Conservation (phyloP, 768 basidiomycete genomes). For the Butyriboletus loyo region DNA sequence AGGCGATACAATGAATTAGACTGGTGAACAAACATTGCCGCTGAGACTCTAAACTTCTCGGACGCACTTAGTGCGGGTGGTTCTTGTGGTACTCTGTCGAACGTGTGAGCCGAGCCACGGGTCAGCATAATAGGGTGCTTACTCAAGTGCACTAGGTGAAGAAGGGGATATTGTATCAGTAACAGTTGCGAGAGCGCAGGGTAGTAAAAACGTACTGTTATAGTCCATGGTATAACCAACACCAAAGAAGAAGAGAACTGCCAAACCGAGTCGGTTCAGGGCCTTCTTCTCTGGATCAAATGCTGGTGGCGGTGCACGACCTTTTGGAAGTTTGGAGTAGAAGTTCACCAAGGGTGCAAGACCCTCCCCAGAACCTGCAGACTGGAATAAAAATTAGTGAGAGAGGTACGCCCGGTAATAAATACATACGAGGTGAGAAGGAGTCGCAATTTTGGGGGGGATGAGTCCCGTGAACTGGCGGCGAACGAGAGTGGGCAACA, state of each 20-base stretch:
- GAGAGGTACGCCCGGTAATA: not conserved
- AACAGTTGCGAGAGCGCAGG: not conserved
- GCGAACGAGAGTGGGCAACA: conserved; percentile 83
- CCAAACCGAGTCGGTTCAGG: conserved; percentile 46
- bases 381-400: conserved; percentile 41
- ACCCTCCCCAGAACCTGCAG: conserved; percentile 76
- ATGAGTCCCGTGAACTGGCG: conserved; percentile 82
- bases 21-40: conserved; percentile 4
- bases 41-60: conserved; percentile 1
- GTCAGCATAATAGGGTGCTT: conserved; percentile 31
- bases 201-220: conserved; percentile 60
- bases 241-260: conserved; percentile 57
- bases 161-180: conserved; percentile 6
- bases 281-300: conserved; percentile 85
- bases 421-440: conserved; percentile 68
- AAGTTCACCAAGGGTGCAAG: conserved; percentile 88
- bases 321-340: conserved; percentile 96
- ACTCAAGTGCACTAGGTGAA: conserved; percentile 76
- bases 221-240: conserved; percentile 84
- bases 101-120: conserved; percentile 21
- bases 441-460: conserved; percentile 94
- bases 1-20: conserved; percentile 18
- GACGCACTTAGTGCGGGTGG: conserved; percentile 62
- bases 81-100: conserved; percentile 84
- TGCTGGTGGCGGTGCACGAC: conserved; percentile 58